Conservation (phyloP, 345 rosid genomes). For the Clausena lansium region DNA sequence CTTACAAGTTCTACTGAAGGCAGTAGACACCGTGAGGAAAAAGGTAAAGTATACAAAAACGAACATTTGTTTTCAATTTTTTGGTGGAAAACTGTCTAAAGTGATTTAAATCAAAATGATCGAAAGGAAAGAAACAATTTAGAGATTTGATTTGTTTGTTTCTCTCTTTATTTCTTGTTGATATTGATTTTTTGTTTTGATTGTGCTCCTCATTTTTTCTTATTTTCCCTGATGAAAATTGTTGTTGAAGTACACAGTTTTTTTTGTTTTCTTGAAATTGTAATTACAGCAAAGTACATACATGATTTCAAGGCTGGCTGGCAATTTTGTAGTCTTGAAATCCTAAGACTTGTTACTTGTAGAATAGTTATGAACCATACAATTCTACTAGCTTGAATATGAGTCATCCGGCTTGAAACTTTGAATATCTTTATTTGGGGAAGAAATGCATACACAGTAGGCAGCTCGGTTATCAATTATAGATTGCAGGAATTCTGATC, state of each 20-base stretch:
- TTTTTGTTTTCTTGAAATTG: neutral
- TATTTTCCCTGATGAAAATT: neutral
- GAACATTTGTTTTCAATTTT: neutral
- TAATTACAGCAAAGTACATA: neutral
- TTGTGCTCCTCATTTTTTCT: neutral
- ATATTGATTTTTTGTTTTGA: neutral
- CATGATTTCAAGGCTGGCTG: too few species aligned
- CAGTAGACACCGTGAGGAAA: slow-evolving; percentile 86
- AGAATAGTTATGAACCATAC: neutral
- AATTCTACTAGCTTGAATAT: neutral
- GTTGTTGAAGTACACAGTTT: neutral
- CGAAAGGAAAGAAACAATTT: neutral
- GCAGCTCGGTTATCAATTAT: neutral
- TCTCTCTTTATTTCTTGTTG: neutral
- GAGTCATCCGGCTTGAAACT: neutral
- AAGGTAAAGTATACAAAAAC: slow-evolving; percentile 41
- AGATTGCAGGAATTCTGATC: neutral
- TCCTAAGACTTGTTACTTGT: neutral
- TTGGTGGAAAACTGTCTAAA: neutral
- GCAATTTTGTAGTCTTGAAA: neutral
- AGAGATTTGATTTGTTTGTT: neutral
- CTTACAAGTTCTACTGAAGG: slow-evolving; percentile 71
- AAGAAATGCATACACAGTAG: neutral
- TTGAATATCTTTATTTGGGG: neutral
- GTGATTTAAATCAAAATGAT: neutral